A percentile compares a stretch with the other conserved stretches of the same genome.
Evolutionary conservation across 768 basidiomycete genomes (phyloP).

Genomic region (Xanthoconium stramineum): DNA sequence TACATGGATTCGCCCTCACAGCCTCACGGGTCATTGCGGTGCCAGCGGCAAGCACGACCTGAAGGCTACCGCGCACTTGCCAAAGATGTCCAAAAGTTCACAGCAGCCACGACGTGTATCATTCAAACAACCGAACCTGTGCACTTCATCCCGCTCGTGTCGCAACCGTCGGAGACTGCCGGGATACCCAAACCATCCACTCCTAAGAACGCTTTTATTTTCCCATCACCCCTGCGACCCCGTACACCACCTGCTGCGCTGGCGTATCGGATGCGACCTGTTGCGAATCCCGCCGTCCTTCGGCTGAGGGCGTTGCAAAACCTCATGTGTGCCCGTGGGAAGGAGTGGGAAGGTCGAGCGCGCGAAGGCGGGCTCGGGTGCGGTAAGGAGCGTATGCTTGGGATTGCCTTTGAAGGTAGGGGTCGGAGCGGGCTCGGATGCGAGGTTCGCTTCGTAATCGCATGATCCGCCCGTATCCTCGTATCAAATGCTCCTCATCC

Average conservation of each 20-base stretch:
- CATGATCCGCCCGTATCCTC: constrained; percentile 11
- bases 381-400: constrained; percentile 56
- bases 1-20: constrained; percentile 18
- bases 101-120: constrained; percentile 16
- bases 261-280: constrained; percentile 49
- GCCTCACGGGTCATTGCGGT: constrained; percentile 6
- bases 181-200: constrained; percentile 23
- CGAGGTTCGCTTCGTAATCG: constrained; percentile 36
- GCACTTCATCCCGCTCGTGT: constrained; percentile 41
- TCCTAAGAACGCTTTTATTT: constrained; percentile 38
- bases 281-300: constrained; percentile 59
- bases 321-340: constrained; percentile 41
- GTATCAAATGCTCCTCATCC: not conserved
- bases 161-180: constrained; percentile 31
- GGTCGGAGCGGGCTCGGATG: constrained; percentile 50
- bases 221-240: constrained; percentile 43
- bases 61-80: constrained; percentile 44
- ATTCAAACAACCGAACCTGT: constrained; percentile 23
- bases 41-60: constrained; percentile 22
- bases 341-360: constrained; percentile 46
- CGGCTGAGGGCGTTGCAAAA: constrained; percentile 62
- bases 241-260: constrained; percentile 29
- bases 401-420: constrained; percentile 60
- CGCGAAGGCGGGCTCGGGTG: constrained; percentile 50
- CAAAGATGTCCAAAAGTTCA: constrained; percentile 43